Evolutionary conservation across 108 stramenopile genomes (phyloP), one percentile per base, ranked within the genome.

Genomic region (Conticribra guillardii): DNA sequence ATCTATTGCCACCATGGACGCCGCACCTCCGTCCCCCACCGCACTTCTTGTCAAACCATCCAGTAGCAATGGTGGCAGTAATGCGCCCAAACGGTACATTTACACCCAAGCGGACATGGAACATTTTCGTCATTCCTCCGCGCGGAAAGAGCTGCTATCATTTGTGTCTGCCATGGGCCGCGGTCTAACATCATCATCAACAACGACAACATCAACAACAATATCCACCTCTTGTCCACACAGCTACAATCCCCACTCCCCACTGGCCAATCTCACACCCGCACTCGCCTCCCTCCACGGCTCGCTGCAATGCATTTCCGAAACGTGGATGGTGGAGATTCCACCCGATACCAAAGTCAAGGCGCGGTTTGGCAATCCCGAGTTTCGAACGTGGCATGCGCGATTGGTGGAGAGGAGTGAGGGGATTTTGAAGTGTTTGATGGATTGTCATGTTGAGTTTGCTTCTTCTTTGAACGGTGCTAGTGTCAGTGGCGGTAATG

Each of bases 341-440:
- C 93, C 93, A 18, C 93, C 90, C 4, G 74, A 82, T 59, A 50
- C 1, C 17, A 57, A 62, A 27, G 68, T 60, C 28, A 63, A 82
- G 54, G 75, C 84, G 19, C 69, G 91, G 52, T 94, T 94, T 75
- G 93, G 93, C 2, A 91, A 94, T 59, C 93, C 93, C 15, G 86
- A 77, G 19, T 94, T 89, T 75, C 71, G 81, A 11, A 52, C 56
- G 59, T 94, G 93, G 93, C 90, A 94, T 71, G 60, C 66, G 33
- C 74, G 90, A 34, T 72, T 94, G 24, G 46, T 74, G n/a, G 65
- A 82, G 31, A 79, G 93, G 56, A 81, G 85, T 49, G 32, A 51
- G 32, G 74, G 71, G 21, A 91, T 94, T 63, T 54, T 91, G 45
- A 79, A 74, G 30, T 67, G 78, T 17, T 71, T 86, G 46, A 73